Evolutionary conservation across 2,329 filamentous ascomycete genomes (phyloP).

Genomic region (Fusarium sp.): DNA sequence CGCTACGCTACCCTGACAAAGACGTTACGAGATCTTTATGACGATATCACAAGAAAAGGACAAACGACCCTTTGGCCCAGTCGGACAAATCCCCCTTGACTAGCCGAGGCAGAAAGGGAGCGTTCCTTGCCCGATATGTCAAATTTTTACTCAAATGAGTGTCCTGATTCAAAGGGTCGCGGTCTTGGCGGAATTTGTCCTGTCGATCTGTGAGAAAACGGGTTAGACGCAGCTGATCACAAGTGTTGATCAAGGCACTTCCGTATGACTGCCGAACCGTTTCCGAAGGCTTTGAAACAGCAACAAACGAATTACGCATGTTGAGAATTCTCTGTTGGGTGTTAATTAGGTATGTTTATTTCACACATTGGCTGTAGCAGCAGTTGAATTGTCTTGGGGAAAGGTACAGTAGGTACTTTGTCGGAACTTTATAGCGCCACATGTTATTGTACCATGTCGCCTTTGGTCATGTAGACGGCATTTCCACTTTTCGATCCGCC

Average conservation of each 20-base stretch:
- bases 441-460: constrained; percentile 8
- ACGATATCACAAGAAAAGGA: constrained; percentile 10
- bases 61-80: not conserved
- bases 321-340: not conserved
- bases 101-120: constrained; percentile 27
- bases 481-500: constrained; percentile 39
- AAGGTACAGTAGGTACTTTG: not conserved
- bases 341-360: not conserved
- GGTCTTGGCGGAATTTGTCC: constrained; percentile 31
- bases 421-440: constrained; percentile 36
- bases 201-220: constrained; percentile 36
- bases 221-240: constrained; percentile 30
- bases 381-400: constrained; percentile 5
- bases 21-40: not conserved
- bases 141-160: constrained; percentile 24
- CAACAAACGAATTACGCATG: not conserved
- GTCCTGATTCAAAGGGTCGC: constrained; percentile 32
- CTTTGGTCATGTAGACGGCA: constrained; percentile 2
- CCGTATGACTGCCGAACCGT: constrained; percentile 20
- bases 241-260: constrained; percentile 13
- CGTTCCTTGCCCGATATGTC: constrained; percentile 29
- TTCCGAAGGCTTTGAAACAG: constrained; percentile 19
- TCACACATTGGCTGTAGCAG: constrained; percentile 7
- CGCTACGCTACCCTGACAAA: not conserved
- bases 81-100: constrained; percentile 11